Evolutionary conservation across 2,329 filamentous ascomycete species (phyloP).

Genomic region (Lasiodiplodia theobromae): DNA sequence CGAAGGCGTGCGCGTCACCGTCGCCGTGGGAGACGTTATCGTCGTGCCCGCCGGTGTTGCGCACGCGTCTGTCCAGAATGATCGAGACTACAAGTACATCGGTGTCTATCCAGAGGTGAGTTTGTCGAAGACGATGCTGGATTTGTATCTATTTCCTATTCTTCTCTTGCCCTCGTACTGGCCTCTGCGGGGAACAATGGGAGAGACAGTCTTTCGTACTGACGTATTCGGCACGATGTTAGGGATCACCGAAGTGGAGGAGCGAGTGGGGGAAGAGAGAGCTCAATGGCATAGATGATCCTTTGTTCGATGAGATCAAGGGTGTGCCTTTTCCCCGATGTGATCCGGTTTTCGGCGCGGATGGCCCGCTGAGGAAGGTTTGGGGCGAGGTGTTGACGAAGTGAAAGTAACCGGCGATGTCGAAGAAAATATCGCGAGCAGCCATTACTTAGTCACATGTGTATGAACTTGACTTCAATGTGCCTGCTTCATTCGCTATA

Average conservation of each 20-base stretch:
- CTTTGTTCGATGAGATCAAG: constrained; percentile 27
- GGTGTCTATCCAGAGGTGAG: constrained; percentile 47
- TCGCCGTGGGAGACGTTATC: constrained; percentile 44
- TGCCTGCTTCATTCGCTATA: too few relatives aligned
- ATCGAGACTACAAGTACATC: constrained; percentile 44
- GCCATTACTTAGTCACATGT: too few relatives aligned
- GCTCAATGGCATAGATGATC: constrained; percentile 10
- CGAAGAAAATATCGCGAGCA: too few relatives aligned
- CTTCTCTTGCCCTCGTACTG: background rate
- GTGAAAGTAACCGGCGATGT: too few relatives aligned
- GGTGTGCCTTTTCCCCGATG: constrained; percentile 28
- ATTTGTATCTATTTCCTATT: background rate
- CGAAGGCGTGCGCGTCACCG: constrained; percentile 15
- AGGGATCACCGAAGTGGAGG: constrained; percentile 31
- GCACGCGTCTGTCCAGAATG: constrained; percentile 42
- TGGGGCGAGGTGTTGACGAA: constrained; percentile 19
- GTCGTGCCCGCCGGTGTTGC: constrained; percentile 46
- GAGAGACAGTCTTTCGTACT: background rate
- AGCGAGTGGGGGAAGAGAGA: constrained; percentile 29
- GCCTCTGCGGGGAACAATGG: background rate
- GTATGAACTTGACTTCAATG: too few relatives aligned
- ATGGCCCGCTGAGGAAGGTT: constrained; percentile 29
- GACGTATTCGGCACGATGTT: background rate
- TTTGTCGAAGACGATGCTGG: background rate
- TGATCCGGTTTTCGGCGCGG: constrained; percentile 30